phyloP scores from a whole-genome alignment of 129 eudicot genomes.

The Heracleum sosnowskyi region DNA sequence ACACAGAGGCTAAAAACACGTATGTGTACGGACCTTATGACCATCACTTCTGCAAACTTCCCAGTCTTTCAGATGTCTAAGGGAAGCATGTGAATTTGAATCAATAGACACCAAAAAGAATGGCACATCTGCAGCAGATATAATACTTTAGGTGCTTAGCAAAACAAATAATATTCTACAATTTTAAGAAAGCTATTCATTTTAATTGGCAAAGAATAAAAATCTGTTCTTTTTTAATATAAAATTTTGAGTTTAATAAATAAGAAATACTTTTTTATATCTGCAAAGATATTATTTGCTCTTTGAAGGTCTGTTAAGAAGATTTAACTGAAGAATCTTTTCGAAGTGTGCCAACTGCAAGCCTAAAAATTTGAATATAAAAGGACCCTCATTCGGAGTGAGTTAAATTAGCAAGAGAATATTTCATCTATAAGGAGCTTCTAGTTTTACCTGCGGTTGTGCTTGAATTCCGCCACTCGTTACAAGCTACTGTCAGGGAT shows the following conservation, averaged over 20 bases:
- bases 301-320: background rate
- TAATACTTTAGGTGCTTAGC: background rate
- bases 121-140: constrained; percentile 53
- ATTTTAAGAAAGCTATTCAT: background rate
- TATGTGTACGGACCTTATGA: constrained; percentile 44
- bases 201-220: background rate
- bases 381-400: background rate
- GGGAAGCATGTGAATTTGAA: constrained; percentile 48
- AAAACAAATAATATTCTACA: background rate
- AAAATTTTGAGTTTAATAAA: background rate
- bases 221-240: background rate
- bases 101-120: constrained; percentile 67
- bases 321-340: background rate
- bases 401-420: background rate
- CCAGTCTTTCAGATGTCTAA: constrained; percentile 65
- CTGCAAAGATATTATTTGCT: background rate
- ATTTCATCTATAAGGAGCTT: constrained; percentile 2
- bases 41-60: constrained; percentile 52
- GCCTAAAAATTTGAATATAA: background rate
- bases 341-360: background rate
- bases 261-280: background rate
- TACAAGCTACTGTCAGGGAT: constrained; percentile 63
- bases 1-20: background rate
- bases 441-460: constrained; percentile 55
- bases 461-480: constrained; percentile 75